These are phyloP conservation scores for Globisporangium paddicum DNA, from an alignment of 352 stramenopile species.

Conservation along the genomic window DNA sequence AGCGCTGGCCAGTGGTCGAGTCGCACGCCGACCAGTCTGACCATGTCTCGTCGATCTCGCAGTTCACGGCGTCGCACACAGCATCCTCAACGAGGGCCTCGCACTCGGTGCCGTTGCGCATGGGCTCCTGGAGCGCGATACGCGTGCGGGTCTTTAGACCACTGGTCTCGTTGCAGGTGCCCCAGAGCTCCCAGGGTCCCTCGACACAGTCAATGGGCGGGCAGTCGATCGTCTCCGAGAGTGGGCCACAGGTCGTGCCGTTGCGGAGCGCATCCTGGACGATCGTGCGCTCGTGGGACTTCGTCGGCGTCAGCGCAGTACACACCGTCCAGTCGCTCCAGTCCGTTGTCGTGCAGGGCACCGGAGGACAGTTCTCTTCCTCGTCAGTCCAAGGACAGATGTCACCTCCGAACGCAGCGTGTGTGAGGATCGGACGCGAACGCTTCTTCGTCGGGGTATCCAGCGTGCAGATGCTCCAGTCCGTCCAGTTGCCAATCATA, in stretches of 20 bases:
- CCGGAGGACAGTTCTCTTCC: conserved; percentile 29
- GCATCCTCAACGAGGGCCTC: conserved; percentile 25
- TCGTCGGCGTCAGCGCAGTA: conserved; percentile 31
- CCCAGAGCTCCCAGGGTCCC: conserved; percentile 23
- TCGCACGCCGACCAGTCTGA: conserved; percentile 41
- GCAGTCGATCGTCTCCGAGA: conserved; percentile 27
- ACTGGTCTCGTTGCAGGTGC: conserved; percentile 21
- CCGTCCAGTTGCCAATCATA: conserved; percentile 26
- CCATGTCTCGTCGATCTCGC: conserved; percentile 21
- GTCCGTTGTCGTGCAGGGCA: conserved; percentile 32
- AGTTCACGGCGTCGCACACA: conserved; percentile 15
- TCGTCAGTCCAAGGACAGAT: conserved; percentile 28
- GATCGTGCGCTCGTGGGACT: conserved; percentile 36
- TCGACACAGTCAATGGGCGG: conserved; percentile 44
- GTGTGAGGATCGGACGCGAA: conserved; percentile 20
- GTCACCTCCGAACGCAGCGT: conserved; percentile 20
- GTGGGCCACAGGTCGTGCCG: conserved; percentile 24
- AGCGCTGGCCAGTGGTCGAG: conserved; percentile 24
- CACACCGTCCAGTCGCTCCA: conserved; percentile 49
- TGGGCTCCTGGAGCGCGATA: conserved; percentile 14
- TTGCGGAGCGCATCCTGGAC: conserved; percentile 29
- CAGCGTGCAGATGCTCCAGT: conserved; percentile 32
- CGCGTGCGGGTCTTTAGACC: conserved; percentile 23
- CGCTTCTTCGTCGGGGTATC: conserved; percentile 22
- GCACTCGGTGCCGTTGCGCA: conserved; percentile 29